Percentiles rank a stretch among this genome's conserved stretches.
phyloP scores from a whole-genome alignment of 768 basidiomycete genomes.

The Lactifluus echinatus region DNA sequence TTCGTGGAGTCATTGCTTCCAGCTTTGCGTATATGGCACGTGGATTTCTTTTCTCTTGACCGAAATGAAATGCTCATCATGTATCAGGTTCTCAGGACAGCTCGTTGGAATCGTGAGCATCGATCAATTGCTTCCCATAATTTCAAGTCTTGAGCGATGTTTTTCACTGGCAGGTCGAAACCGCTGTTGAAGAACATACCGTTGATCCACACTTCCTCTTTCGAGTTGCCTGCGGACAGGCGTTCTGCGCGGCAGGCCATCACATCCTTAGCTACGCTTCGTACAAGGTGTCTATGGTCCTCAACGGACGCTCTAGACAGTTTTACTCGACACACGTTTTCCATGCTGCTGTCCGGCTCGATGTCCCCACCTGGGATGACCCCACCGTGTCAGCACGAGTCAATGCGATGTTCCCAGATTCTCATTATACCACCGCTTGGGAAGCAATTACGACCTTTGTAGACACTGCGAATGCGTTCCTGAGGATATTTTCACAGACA shows the following conservation, averaged over 20 bases:
- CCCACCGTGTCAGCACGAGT: constrained; percentile 57
- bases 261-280: constrained; percentile 37
- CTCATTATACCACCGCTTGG: constrained; percentile 45
- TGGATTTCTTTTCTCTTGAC: background rate
- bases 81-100: constrained; percentile 6
- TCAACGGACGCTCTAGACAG: constrained; percentile 52
- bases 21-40: constrained; percentile 9
- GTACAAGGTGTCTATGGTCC: constrained; percentile 35
- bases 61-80: background rate
- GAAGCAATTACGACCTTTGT: constrained; percentile 41
- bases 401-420: constrained; percentile 39
- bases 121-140: background rate
- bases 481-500: constrained; percentile 50
- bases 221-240: constrained; percentile 35
- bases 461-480: constrained; percentile 33
- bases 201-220: constrained; percentile 12
- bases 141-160: too few relatives aligned
- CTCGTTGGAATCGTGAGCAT: constrained; percentile 22
- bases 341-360: constrained; percentile 57
- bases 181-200: constrained; percentile 11
- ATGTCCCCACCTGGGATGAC: constrained; percentile 69
- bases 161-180: constrained; percentile 14
- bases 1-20: background rate
- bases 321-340: constrained; percentile 60
- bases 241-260: constrained; percentile 41